Evolutionary conservation across 2,329 filamentous ascomycete genomes (phyloP), one percentile per base, ranked within the genome.

Genomic region (Penicillium crustosum): DNA sequence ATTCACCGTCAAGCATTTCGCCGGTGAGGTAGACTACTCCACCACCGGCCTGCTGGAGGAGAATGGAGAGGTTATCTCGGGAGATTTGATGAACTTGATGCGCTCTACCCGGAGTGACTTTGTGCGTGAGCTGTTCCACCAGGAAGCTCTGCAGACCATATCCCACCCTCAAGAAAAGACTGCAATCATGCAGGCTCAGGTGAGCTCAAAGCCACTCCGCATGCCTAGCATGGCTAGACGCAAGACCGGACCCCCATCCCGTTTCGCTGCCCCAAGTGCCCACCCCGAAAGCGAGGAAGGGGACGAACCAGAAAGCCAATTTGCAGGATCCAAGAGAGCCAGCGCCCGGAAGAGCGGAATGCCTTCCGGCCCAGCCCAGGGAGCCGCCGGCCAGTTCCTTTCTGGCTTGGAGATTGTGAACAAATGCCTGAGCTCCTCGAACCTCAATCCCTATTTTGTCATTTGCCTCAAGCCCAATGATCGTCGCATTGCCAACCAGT

Each of bases 391-490:
- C 2, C 94, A 99, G 73, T 99, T 96, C 76, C 79, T 99, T 23
- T 86, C 90, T 1, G 90, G 93, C 0, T 80, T 99, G 27, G 91
- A 96, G 64, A 95, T 94, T 59, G 90, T 99, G 57, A 95, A 88
- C 58, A 93, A 93, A 67, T 93, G 91, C 2, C 81, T 99, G 44
- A 89, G 86, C 2, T 86, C 90, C 2, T 85, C 88, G 4, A 90
- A 92, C 69, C 90, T 92, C 12, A 99, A 99, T 69, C 86, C 89
- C 0, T 99, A 99, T 76, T 97, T 97, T 67, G 85, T 99, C 44
- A 97, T 99, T 76, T 99, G 94, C 70, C 78, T 99, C 62, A 99
- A 99, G 77, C 93, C 94, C 23, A 99, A 99, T 67, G 94, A 99
- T 73, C 86, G 94, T 53, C 87, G 94, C 49, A 99, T 99, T 65